Conservation (phyloP, 257 asterid species). For the Fraxinus cuspidata region DNA sequence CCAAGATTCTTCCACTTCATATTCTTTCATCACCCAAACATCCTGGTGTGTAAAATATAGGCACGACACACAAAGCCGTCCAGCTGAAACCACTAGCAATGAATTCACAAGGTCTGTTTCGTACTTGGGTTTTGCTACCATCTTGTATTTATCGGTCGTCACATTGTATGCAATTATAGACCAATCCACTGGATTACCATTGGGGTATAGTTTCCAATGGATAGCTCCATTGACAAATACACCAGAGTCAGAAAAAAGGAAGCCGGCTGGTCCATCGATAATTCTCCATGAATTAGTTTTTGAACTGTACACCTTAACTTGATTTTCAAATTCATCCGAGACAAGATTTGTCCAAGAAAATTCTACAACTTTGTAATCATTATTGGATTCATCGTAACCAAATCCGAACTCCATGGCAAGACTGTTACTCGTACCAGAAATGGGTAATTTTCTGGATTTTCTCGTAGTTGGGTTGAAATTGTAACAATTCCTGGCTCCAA, state of each 20-base stretch:
- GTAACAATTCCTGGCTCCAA: not conserved
- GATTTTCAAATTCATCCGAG: not conserved
- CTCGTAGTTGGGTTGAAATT: conserved; percentile 37
- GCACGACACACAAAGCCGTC: conserved; percentile 22
- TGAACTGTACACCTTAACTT: conserved; percentile 33
- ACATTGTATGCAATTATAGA: conserved; percentile 28
- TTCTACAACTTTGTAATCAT: conserved; percentile 42
- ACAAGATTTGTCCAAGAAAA: not conserved
- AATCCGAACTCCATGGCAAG: conserved; percentile 27
- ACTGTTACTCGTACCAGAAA: conserved; percentile 6
- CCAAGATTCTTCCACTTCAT: conserved; percentile 41
- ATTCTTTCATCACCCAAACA: conserved; percentile 47
- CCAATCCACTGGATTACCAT: not conserved
- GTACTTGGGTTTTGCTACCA: conserved; percentile 11
- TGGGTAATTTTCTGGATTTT: conserved; percentile 25
- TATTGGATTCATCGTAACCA: conserved; percentile 30
- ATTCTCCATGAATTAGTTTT: conserved; percentile 33
- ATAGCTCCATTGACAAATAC: conserved; percentile 26
- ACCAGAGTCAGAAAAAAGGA: conserved; percentile 13
- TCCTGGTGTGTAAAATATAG: conserved; percentile 9
- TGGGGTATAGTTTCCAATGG: conserved; percentile 32
- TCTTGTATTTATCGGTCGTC: conserved; percentile 6
- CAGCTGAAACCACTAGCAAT: conserved; percentile 23
- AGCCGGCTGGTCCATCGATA: conserved; percentile 15
- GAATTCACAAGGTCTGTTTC: not conserved